Evolutionary conservation across 805 yeast species (phyloP).

Genomic region (Suhomyces faveliae): DNA sequence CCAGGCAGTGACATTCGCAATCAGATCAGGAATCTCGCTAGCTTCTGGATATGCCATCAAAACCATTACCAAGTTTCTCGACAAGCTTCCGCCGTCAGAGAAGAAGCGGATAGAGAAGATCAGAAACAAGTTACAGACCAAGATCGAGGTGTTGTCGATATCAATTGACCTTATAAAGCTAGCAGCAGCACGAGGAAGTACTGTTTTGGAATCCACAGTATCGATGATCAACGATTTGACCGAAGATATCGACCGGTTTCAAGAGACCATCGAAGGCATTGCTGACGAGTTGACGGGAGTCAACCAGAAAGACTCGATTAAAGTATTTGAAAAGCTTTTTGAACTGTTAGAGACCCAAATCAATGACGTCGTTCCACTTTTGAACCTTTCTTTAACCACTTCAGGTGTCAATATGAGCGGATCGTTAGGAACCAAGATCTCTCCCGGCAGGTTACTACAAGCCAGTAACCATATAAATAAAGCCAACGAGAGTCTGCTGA

Average conservation of each 20-base stretch:
- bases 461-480: conserved; percentile 49
- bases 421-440: conserved; percentile 49
- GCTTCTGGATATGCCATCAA: conserved; percentile 74
- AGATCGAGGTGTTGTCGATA: conserved; percentile 58
- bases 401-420: conserved; percentile 62
- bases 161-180: conserved; percentile 68
- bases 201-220: conserved; percentile 54
- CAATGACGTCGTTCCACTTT: conserved; percentile 67
- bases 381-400: conserved; percentile 63
- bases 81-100: conserved; percentile 54
- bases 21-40: conserved; percentile 69
- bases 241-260: conserved; percentile 57
- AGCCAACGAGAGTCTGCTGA: background rate
- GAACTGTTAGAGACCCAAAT: conserved; percentile 48
- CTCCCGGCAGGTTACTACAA: conserved; percentile 66
- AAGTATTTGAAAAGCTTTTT: conserved; percentile 51
- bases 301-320: conserved; percentile 38
- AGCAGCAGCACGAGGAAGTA: conserved; percentile 61
- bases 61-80: conserved; percentile 57
- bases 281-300: conserved; percentile 27
- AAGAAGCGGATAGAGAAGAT: conserved; percentile 41
- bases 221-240: conserved; percentile 55
- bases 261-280: conserved; percentile 44
- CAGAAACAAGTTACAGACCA: conserved; percentile 49
- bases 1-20: conserved; percentile 78